These are phyloP conservation scores for Trichoderma sp. DNA, from an alignment of 2,329 filamentous ascomycete genomes.

Conservation along the genomic window DNA sequence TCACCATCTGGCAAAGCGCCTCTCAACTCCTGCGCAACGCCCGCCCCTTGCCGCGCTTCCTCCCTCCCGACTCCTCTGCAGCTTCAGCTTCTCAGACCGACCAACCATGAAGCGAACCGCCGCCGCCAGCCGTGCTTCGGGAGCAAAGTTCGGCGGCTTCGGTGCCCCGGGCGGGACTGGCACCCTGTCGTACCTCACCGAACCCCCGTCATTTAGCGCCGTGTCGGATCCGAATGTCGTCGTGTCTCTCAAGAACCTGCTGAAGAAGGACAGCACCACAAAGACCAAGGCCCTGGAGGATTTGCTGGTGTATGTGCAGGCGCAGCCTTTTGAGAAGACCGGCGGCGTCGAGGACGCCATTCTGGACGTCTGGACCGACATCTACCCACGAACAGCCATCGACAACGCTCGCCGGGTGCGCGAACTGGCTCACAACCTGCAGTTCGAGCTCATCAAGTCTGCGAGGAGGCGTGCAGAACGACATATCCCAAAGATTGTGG, in stretches of 20 bases:
- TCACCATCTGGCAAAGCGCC: constrained; percentile 5
- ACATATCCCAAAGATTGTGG: constrained; percentile 75
- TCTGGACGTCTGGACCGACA: constrained; percentile 84
- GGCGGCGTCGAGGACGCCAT: constrained; percentile 76
- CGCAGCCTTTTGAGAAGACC: constrained; percentile 55
- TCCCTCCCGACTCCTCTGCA: not conserved
- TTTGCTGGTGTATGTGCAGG: constrained; percentile 66
- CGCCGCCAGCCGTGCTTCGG: constrained; percentile 33
- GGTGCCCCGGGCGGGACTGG: constrained; percentile 47
- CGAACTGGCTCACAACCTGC: constrained; percentile 79
- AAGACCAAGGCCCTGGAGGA: constrained; percentile 91
- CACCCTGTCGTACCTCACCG: constrained; percentile 81
- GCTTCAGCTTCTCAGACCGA: not conserved
- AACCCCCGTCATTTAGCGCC: constrained; percentile 77
- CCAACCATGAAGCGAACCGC: constrained; percentile 37
- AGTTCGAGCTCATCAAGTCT: constrained; percentile 63
- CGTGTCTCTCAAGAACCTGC: constrained; percentile 88
- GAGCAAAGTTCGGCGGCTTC: constrained; percentile 40
- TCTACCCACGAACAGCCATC: constrained; percentile 88
- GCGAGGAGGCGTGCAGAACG: constrained; percentile 82
- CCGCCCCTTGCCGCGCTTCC: not conserved
- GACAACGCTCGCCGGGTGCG: constrained; percentile 87
- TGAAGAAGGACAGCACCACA: constrained; percentile 91
- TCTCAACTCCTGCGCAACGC: not conserved
- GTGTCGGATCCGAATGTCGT: constrained; percentile 81